Evolutionary conservation across 2,329 filamentous ascomycete genomes (phyloP).

Genomic region (Stenocarpella maydis): DNA sequence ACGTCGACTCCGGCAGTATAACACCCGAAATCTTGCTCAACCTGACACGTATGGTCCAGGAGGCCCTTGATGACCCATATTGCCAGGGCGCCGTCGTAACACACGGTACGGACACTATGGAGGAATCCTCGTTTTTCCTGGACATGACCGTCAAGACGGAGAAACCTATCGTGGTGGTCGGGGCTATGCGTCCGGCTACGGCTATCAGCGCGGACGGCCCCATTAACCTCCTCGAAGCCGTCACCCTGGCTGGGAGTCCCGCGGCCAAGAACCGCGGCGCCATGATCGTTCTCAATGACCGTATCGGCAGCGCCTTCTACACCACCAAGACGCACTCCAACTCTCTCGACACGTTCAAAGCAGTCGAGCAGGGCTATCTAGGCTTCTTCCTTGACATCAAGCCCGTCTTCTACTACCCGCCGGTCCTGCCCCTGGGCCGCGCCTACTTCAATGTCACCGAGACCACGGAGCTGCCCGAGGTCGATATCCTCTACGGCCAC

Average conservation of each 20-base stretch:
- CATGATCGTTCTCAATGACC: conserved; percentile 69
- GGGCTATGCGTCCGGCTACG: conserved; percentile 70
- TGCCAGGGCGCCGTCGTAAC: conserved; percentile 64
- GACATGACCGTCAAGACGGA: conserved; percentile 63
- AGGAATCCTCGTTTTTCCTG: conserved; percentile 71
- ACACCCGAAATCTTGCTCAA: conserved; percentile 59
- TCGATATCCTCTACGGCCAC: conserved; percentile 65
- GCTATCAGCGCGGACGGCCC: conserved; percentile 70
- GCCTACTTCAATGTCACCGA: conserved; percentile 51
- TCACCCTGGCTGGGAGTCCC: conserved; percentile 60
- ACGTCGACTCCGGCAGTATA: conserved; percentile 56
- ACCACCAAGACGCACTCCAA: conserved; percentile 70
- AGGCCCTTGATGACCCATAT: conserved; percentile 52
- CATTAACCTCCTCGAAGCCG: conserved; percentile 67
- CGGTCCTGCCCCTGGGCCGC: conserved; percentile 57
- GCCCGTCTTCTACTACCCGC: conserved; percentile 67
- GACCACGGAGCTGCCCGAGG: conserved; percentile 54
- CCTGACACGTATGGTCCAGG: conserved; percentile 57
- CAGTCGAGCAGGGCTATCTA: conserved; percentile 63
- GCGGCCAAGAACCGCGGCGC: conserved; percentile 59
- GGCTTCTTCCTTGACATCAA: conserved; percentile 66
- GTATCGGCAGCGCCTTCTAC: conserved; percentile 66
- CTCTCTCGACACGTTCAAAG: conserved; percentile 68
- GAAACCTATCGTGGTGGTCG: conserved; percentile 68
- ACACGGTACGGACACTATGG: conserved; percentile 71